These are phyloP conservation scores for Pseudozyma tsukubaensis DNA, from an alignment of 1,284 basidiomycete genomes.

Conservation along the genomic window DNA sequence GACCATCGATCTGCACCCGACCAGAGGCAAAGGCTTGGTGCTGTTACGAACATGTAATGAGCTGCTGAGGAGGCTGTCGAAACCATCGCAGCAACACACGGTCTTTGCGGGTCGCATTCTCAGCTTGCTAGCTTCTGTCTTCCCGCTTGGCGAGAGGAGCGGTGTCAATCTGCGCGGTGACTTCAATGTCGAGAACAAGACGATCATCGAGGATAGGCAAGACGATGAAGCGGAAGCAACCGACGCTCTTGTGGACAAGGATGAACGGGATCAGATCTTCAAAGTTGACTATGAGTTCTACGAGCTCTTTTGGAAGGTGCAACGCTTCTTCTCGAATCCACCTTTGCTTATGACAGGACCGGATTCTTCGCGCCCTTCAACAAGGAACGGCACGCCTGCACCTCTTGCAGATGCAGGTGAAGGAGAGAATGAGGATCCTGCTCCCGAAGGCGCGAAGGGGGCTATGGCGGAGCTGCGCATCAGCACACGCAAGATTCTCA, in stretches of 20 bases:
- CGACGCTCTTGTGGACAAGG: slow-evolving; percentile 20
- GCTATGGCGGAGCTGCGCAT: slow-evolving; percentile 49
- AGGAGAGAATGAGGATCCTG: slow-evolving; percentile 43
- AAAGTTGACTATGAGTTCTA: slow-evolving; percentile 53
- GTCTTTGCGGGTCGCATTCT: slow-evolving; percentile 88
- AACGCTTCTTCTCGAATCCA: slow-evolving; percentile 62
- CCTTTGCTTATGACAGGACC: slow-evolving; percentile 46
- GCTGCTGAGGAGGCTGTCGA: slow-evolving; percentile 82
- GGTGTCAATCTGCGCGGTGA: slow-evolving; percentile 90
- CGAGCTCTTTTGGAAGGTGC: slow-evolving; percentile 61
- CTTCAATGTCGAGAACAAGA: slow-evolving; percentile 75
- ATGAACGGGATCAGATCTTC: slow-evolving; percentile 49
- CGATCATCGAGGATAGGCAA: slow-evolving; percentile 40
- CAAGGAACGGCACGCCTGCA: slow-evolving; percentile 34
- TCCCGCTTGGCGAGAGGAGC: slow-evolving; percentile 86
- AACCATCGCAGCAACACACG: slow-evolving; percentile 80
- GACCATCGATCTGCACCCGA: slow-evolving; percentile 75
- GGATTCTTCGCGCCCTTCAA: slow-evolving; percentile 23
- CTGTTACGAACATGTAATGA: slow-evolving; percentile 87
- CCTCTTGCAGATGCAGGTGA: slow-evolving; percentile 10
- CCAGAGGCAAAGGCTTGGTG: slow-evolving; percentile 85
- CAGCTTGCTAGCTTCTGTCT: slow-evolving; percentile 84
- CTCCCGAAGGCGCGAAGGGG: slow-evolving; percentile 51
- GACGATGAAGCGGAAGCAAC: slow-evolving; percentile 20
- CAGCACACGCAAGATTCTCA: slow-evolving; percentile 50